Evolutionary conservation across 345 rosid species (phyloP).

Genomic region (Cardiospermum halicacabum): DNA sequence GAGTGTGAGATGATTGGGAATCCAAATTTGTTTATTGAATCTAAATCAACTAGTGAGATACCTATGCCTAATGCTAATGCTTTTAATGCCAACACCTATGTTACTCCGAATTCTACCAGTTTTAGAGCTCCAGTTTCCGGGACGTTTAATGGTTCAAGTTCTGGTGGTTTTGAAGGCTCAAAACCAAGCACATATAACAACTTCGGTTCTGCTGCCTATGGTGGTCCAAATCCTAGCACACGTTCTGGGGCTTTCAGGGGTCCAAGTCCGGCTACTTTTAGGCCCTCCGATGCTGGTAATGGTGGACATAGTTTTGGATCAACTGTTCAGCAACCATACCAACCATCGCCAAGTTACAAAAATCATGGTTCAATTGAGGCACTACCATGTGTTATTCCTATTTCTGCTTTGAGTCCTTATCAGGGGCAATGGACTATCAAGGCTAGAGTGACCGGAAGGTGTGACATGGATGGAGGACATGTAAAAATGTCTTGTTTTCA

Average conservation of each 20-base stretch:
- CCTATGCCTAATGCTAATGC: constrained; percentile 23
- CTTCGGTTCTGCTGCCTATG: neutral
- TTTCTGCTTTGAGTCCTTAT: constrained; percentile 81
- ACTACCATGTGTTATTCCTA: constrained; percentile 71
- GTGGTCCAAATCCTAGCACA: constrained; percentile 12
- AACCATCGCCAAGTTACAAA: constrained; percentile 69
- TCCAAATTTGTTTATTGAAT: constrained; percentile 42
- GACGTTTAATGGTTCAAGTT: neutral
- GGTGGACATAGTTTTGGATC: constrained; percentile 47
- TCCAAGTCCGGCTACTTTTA: neutral
- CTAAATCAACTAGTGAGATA: constrained; percentile 40
- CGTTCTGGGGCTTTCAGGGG: constrained; percentile 10
- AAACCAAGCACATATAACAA: constrained; percentile 17
- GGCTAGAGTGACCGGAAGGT: constrained; percentile 88
- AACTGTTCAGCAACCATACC: constrained; percentile 73
- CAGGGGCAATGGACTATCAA: constrained; percentile 93
- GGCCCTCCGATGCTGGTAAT: constrained; percentile 29
- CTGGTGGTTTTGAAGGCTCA: neutral
- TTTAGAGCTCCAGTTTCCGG: constrained; percentile 12
- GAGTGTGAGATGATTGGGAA: constrained; percentile 74
- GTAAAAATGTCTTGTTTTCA: constrained; percentile 89
- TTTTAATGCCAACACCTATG: constrained; percentile 43
- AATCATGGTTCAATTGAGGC: constrained; percentile 82
- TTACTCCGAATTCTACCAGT: constrained; percentile 10
- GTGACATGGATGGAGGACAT: constrained; percentile 83